A percentile compares a stretch with the other conserved stretches of the same genome.
Conservation (phyloP, 2,329 filamentous ascomycete genomes). For the Cladosporium phlei region DNA sequence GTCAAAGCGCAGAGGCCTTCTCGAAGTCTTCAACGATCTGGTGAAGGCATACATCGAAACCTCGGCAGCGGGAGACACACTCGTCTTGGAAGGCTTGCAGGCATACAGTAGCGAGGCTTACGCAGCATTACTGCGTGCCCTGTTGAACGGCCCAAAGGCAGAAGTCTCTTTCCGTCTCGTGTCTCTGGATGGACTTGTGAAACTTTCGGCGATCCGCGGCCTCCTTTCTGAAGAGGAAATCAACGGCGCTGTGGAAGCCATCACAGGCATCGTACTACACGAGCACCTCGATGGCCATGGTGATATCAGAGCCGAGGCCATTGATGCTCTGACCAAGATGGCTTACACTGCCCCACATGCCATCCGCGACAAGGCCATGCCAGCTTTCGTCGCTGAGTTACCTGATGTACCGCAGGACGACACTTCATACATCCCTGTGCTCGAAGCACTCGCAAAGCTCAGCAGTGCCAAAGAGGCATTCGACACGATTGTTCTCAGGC, state of each 20-base stretch:
- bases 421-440: constrained; percentile 48
- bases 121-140: constrained; percentile 40
- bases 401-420: constrained; percentile 46
- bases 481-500: constrained; percentile 56
- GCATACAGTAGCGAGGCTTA: constrained; percentile 39
- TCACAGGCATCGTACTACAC: constrained; percentile 57
- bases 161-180: constrained; percentile 48
- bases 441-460: constrained; percentile 62
- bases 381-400: constrained; percentile 60
- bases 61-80: constrained; percentile 44
- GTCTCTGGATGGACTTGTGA: constrained; percentile 41
- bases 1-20: constrained; percentile 56
- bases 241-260: constrained; percentile 52
- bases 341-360: constrained; percentile 58
- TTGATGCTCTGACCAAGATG: constrained; percentile 55
- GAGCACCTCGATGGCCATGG: constrained; percentile 54
- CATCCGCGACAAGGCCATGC: constrained; percentile 61
- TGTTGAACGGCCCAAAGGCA: constrained; percentile 41
- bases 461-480: constrained; percentile 59
- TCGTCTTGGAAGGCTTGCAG: constrained; percentile 35
- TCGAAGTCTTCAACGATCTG: constrained; percentile 57
- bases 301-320: constrained; percentile 55
- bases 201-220: constrained; percentile 39
- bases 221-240: constrained; percentile 41
- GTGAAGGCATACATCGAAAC: constrained; percentile 51